Evolutionary conservation across 2,329 filamentous ascomycete genomes (phyloP), one percentile per base, ranked within the genome.

Genomic region (Berkeleyomyces rouxiae): DNA sequence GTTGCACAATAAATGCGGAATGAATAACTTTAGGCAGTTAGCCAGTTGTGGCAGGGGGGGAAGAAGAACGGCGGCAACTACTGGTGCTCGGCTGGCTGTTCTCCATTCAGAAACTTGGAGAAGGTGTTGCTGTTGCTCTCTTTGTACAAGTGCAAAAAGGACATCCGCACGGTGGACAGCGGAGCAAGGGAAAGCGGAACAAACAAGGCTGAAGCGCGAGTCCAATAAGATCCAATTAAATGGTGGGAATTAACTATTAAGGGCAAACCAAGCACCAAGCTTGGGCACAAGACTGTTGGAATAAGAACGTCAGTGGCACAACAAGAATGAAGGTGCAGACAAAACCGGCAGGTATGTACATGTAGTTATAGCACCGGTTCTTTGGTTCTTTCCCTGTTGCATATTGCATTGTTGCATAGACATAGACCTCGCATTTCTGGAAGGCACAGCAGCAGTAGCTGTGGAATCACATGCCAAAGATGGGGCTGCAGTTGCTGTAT

Each of bases 21-120:
- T 55, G n/a, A 55, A 36, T 39, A 37, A 37, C 36, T n/a, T 37
- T 10, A 55, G 23, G 23, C 23, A 23, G 23, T 23, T 23, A 23
- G 23, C 23, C 23, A 23, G 23, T 23, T 23, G 23, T 23, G 23
- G 49, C n/a, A 55, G 31, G 31, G n/a, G 36, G 31, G 9, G 36
- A 53, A 53, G 2, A 31, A 5, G 36, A 10, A 6, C 11, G 33
- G 31, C n/a, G 7, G 9, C 3, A 23, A 43, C 40, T 36, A 9
- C 57, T 43, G 40, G 57, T 58, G 40, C 7, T 57, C 39, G 40
- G 57, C 43, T 44, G 37, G 33, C 37, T 55, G 31, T 37, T 55
- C n/a, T 33, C 49, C 36, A 37, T 55, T 55, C 11, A 37, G 49
- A 55, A 55, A 55, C 49, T 57, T 61, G 60, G 60, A 61, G 47